These are phyloP conservation scores for Mortierella sp. DNA, from an alignment of 371 early-diverging fungal genomes.

Conservation along the genomic window DNA sequence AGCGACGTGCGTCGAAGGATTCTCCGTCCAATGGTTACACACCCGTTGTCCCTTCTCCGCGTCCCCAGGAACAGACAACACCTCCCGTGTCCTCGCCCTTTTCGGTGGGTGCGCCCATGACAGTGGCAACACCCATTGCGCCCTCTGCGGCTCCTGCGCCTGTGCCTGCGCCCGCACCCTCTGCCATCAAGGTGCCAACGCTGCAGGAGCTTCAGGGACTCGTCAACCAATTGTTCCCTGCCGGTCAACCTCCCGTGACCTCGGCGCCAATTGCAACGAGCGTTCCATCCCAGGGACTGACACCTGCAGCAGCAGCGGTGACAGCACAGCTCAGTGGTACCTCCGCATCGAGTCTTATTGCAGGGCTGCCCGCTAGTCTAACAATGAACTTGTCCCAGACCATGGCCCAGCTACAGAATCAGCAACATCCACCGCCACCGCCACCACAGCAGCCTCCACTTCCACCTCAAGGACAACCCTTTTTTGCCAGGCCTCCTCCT, in stretches of 20 bases:
- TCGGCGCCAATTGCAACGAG: background rate
- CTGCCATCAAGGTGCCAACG: constrained; percentile 20
- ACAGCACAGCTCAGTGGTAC: constrained; percentile 28
- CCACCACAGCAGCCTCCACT: constrained; percentile 4
- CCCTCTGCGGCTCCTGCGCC: background rate
- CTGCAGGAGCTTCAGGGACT: constrained; percentile 46
- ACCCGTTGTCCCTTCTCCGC: constrained; percentile 4
- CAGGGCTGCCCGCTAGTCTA: constrained; percentile 28
- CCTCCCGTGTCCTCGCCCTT: background rate
- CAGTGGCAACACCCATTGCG: background rate
- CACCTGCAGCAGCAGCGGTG: constrained; percentile 50
- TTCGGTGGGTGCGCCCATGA: constrained; percentile 3
- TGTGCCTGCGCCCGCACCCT: background rate
- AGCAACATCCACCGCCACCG: constrained; percentile 11
- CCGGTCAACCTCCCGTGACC: constrained; percentile 5
- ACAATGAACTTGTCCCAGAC: constrained; percentile 36
- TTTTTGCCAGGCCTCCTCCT: constrained; percentile 12
- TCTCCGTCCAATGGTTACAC: constrained; percentile 1
- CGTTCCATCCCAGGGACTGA: constrained; percentile 8
- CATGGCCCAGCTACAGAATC: constrained; percentile 26
- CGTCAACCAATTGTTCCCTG: constrained; percentile 47
- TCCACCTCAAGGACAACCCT: constrained; percentile 5
- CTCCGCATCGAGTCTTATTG: constrained; percentile 26
- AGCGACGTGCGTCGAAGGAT: constrained; percentile 14
- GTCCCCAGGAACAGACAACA: constrained; percentile 2